These are phyloP conservation scores for Grosmannia clavigera DNA, from an alignment of 2,329 filamentous ascomycete species.

Conservation along the genomic window DNA sequence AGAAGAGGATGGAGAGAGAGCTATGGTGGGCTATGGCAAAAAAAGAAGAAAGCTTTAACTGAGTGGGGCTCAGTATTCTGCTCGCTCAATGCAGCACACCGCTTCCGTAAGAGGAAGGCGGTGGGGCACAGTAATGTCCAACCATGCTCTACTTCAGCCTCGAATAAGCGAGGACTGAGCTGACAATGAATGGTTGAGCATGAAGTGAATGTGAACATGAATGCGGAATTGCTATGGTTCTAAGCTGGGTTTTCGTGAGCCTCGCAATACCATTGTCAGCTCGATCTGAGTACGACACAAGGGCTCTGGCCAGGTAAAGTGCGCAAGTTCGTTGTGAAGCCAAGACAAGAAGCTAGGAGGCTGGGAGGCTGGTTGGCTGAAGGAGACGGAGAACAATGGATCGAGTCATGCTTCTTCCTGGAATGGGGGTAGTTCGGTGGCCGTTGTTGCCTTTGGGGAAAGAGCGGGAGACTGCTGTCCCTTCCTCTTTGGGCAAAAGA, in stretches of 20 bases:
- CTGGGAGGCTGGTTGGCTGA: too few species aligned
- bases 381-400: too few species aligned
- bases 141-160: not conserved
- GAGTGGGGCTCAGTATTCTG: not conserved
- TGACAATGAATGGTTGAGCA: not conserved
- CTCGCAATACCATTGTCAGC: too few species aligned
- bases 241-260: not conserved
- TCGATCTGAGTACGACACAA: too few species aligned
- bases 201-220: not conserved
- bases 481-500: too few species aligned
- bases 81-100: not conserved
- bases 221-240: not conserved
- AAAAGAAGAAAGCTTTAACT: not conserved
- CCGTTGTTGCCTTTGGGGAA: too few species aligned
- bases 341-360: too few species aligned
- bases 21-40: not conserved
- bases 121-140: not conserved
- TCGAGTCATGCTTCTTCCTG: too few species aligned
- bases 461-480: too few species aligned
- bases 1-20: not conserved
- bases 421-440: too few species aligned
- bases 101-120: not conserved
- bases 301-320: too few species aligned
- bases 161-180: not conserved
- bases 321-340: too few species aligned